Base-by-base conservation (phyloP, 208 protist genomes). In the Leishmania braziliensis region DNA sequence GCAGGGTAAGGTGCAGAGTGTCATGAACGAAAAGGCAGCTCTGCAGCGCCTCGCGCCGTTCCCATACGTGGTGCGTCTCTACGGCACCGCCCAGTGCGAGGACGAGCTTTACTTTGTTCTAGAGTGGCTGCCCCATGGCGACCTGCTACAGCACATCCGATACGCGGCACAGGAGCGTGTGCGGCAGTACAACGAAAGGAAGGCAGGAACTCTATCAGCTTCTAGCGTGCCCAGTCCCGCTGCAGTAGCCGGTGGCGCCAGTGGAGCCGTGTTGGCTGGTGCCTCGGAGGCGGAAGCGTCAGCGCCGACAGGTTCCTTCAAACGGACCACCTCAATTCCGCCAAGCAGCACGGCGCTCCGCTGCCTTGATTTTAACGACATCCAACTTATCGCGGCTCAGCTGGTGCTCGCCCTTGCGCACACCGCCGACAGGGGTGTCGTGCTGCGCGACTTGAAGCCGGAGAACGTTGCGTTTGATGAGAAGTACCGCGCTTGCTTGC, bases 71-170 rank as follows among this genome's bases (percentile, higher is more conserved):
- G 86, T 63, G 8, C 90, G 94, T n/a, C 87, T 98, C 60, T 93
- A 93, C 84, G 92, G 94, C 79, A 98, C 96, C n/a, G 82, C 84
- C 6, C 96, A 98, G 84, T 94, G 92, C 3, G 90, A 91, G 65
- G 95, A 98, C 72, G 94, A 98, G 82, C 86, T 98, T 36, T 98
- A 97, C 86, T 98, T 95, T 80, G 95, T 99, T 39, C 82, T 99
- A 77, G 97, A 99, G 88, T 95, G 90, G 72, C 90, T 99, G 2
- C 94, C 97, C 56, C 89, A 98, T 58, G 98, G 98, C 33, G 97
- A 99, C 78, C 83, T 99, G 16, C 84, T 98, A 29, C 89, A 97
- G 84, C 94, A 97, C 83, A 96, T 97, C 46, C 88, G 93, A 29
- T 85, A 84, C 8, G 77, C 80, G 23, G 79, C 82, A 39, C 46